phyloP scores from a whole-genome alignment of 1,284 basidiomycete genomes.

The Wolfiporia cocos region DNA sequence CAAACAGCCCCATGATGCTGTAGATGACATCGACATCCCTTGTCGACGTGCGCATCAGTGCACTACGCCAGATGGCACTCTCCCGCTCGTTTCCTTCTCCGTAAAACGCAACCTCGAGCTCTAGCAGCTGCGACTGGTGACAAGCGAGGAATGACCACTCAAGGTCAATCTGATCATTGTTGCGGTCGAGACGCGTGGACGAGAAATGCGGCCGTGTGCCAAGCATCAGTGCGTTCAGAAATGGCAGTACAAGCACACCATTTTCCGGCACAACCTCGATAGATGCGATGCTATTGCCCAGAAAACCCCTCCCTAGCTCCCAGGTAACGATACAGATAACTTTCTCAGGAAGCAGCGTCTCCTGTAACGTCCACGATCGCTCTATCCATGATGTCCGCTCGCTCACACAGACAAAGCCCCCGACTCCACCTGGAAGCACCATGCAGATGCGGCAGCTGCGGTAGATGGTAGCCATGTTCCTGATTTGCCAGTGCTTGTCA shows the following conservation, averaged over 20 bases:
- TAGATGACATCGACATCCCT: constrained; percentile 19
- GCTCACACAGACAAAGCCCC: background rate
- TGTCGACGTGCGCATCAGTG: constrained; percentile 15
- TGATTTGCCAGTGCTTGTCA: constrained; percentile 1
- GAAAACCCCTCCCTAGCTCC: background rate
- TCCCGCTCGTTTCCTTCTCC: background rate
- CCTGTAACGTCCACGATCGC: constrained; percentile 1
- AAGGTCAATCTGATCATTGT: background rate
- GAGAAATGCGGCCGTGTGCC: background rate
- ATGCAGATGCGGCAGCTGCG: background rate
- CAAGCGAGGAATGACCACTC: background rate
- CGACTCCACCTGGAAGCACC: background rate
- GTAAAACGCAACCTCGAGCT: background rate
- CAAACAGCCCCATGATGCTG: constrained; percentile 22
- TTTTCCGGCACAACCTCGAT: background rate
- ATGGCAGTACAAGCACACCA: background rate
- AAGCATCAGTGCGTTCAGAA: background rate
- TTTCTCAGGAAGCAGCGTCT: background rate
- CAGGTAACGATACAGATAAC: background rate
- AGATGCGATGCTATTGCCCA: background rate
- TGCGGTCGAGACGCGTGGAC: background rate
- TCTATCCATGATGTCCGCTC: background rate
- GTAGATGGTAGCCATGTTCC: constrained; percentile 3
- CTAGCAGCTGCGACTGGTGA: background rate
- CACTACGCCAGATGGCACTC: constrained; percentile 13